Base-by-base conservation (phyloP, 169 alveolate genomes). In the Amoebophrya sp. region DNA sequence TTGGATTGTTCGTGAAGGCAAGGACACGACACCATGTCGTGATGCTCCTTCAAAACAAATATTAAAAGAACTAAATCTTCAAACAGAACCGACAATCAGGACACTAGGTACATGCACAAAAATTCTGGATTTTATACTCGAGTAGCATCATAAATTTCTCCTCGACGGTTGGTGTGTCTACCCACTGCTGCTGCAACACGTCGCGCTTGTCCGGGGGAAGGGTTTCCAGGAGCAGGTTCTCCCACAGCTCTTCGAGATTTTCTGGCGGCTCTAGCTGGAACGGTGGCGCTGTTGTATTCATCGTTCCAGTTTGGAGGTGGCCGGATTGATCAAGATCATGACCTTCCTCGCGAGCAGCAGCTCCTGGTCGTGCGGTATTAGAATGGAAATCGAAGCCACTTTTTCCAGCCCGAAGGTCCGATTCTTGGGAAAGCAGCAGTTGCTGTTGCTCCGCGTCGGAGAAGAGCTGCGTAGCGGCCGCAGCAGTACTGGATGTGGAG, bases 91-190 rank as follows among this genome's bases (percentile, higher is more conserved):
- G 0, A 66, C 12, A 18, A 66, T n/a, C 32, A 66, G 32, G 66
- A 47, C 66, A 47, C 66, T 47, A 7, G 29, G 66, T 18, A 47
- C 18, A 7, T 12, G 66, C 18, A 12, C 66, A 47, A 47, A n/a
- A 12, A n/a, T 66, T 2, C 0, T 0, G 7, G 10, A 1, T 25
- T 1, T 66, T 0, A n/a, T 66, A 66, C 83, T 66, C 83, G 83
- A 66, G 83, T 25, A 66, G 32, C 83, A 66, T 66, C 83, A 66
- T 66, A 25, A 66, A 66, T 66, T 66, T 66, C 32, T 66, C 83
- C 35, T 66, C 83, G 39, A 2, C 10, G 29, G 83, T 12, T 25
- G 12, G 35, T 25, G 83, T 66, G 2, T 66, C 83, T 25, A 7
- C 83, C 83, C 83, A 66, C 83, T 66, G 83, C 18, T n/a, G 35